Percentiles rank a stretch among this genome's conserved stretches.
These are phyloP conservation scores for Coemansia sp. DNA, from an alignment of 192 early-diverging fungal species.

Conservation along the genomic window DNA sequence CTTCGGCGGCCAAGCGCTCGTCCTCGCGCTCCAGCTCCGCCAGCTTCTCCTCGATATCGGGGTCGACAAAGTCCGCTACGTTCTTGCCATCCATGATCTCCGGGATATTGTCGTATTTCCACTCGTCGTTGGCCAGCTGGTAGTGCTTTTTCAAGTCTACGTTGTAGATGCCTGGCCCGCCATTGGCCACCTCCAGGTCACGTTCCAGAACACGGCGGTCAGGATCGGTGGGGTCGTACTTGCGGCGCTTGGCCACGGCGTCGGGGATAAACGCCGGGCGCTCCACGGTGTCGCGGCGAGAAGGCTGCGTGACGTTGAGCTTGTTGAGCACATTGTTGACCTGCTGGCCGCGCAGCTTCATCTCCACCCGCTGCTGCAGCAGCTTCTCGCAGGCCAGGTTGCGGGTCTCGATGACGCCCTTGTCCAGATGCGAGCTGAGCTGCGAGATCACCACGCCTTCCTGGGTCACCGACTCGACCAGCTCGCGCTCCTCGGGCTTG, in stretches of 20 bases:
- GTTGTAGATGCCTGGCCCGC: conserved; percentile 96
- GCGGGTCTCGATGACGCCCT: conserved; percentile 95
- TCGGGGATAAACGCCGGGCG: conserved; percentile 85
- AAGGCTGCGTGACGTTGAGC: conserved; percentile 90
- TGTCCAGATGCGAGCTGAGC: conserved; percentile 90
- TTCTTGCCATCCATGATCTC: conserved; percentile 99
- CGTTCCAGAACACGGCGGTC: conserved; percentile 79
- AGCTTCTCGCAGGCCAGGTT: conserved; percentile 92
- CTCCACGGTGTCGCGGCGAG: conserved; percentile 76
- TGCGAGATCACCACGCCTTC: conserved; percentile 73
- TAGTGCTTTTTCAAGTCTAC: conserved; percentile 95
- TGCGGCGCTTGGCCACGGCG: conserved; percentile 61
- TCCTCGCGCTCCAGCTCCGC: conserved; percentile 96
- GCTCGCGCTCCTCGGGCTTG: conserved; percentile 62
- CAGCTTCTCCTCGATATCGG: conserved; percentile 94
- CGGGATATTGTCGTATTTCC: conserved; percentile 97
- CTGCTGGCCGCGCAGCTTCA: conserved; percentile 90
- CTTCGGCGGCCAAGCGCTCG: conserved; percentile 89
- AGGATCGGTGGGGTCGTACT: conserved; percentile 79
- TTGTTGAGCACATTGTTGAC: conserved; percentile 91
- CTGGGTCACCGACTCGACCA: conserved; percentile 71
- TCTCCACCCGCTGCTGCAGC: conserved; percentile 86
- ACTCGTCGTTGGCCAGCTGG: conserved; percentile 75
- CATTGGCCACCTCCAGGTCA: conserved; percentile 84
- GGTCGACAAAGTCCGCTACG: conserved; percentile 96